phyloP scores from a whole-genome alignment of 139 green algal species.

The Ettlia oleoabundans region DNA sequence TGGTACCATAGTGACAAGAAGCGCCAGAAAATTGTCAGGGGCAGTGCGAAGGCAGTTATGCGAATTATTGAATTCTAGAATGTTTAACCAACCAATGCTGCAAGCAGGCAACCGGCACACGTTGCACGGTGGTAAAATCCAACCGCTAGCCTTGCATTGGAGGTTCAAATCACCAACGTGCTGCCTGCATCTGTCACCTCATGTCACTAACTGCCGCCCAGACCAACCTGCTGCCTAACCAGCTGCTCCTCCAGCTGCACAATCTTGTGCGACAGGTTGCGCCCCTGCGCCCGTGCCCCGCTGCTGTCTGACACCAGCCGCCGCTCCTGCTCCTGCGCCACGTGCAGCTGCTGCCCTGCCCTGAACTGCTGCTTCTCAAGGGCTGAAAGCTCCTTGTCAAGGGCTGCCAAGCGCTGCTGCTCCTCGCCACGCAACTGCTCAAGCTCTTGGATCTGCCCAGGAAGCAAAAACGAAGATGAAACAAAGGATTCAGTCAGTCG shows the following conservation, averaged over 20 bases:
- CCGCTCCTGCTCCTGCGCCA: neutral
- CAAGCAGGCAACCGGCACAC: neutral
- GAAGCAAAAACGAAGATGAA: neutral
- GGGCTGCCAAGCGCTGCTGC: neutral
- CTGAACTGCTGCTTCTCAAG: slow-evolving; percentile 32
- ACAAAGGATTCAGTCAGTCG: too few species aligned
- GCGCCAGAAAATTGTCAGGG: too few species aligned
- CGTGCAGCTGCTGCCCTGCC: slow-evolving; percentile 18
- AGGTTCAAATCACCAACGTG: too few species aligned
- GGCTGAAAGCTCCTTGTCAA: slow-evolving; percentile 12
- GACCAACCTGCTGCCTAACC: slow-evolving; percentile 61
- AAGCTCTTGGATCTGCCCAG: slow-evolving; percentile 21
- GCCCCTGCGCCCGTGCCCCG: slow-evolving; percentile 25
- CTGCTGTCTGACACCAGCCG: slow-evolving; percentile 1
- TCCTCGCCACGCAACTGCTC: slow-evolving; percentile 12
- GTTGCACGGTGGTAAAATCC: too few species aligned
- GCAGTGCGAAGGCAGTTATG: too few species aligned
- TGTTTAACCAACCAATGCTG: neutral
- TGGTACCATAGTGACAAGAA: too few species aligned
- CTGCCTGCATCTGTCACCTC: too few species aligned
- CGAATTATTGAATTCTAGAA: too few species aligned
- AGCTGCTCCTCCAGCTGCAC: slow-evolving; percentile 55
- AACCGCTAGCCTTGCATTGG: too few species aligned
- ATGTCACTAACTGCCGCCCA: neutral
- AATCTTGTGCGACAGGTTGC: slow-evolving; percentile 26